A percentile compares a stretch with the other conserved stretches of the same genome.
phyloP scores from a whole-genome alignment of 2,329 filamentous ascomycete species.

The Diatrype stigma region DNA sequence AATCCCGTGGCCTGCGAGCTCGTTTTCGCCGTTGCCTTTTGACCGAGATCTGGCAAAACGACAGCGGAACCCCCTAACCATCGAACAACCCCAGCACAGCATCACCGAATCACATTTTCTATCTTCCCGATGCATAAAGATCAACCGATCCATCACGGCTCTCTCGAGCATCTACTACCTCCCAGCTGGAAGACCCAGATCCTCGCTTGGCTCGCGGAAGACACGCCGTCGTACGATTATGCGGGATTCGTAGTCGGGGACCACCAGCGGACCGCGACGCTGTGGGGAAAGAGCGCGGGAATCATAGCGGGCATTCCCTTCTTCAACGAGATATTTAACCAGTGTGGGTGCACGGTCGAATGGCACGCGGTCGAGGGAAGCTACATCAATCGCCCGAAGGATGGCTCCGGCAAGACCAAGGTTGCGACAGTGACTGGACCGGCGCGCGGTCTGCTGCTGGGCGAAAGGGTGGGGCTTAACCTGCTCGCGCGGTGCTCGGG shows the following conservation, averaged over 20 bases:
- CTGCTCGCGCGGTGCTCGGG: conserved; percentile 86
- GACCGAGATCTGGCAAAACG: too few relatives aligned
- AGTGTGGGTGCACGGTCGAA: conserved; percentile 85
- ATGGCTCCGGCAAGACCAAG: conserved; percentile 46
- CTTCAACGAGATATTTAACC: conserved; percentile 87
- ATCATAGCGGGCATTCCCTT: conserved; percentile 90
- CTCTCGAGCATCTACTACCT: conserved; percentile 69
- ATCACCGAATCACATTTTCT: neutral
- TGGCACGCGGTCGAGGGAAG: conserved; percentile 81
- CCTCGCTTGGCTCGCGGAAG: conserved; percentile 85
- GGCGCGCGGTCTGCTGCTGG: conserved; percentile 75
- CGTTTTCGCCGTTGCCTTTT: too few relatives aligned
- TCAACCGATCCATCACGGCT: conserved; percentile 35
- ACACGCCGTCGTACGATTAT: conserved; percentile 95
- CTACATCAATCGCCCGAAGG: conserved; percentile 57
- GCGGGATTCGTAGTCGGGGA: conserved; percentile 94
- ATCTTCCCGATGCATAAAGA: conserved; percentile 16
- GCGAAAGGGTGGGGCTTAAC: conserved; percentile 90
- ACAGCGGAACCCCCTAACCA: too few relatives aligned
- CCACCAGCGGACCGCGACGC: conserved; percentile 55
- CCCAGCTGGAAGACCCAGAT: conserved; percentile 79
- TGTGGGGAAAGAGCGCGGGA: conserved; percentile 69
- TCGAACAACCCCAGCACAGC: too few relatives aligned
- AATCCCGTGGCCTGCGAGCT: too few relatives aligned
- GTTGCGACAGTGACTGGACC: conserved; percentile 84